Percentiles rank a stretch among this genome's conserved stretches.
These are phyloP conservation scores for Secale cereale DNA, from an alignment of 176 grass and related monocot species.

Conservation along the genomic window DNA sequence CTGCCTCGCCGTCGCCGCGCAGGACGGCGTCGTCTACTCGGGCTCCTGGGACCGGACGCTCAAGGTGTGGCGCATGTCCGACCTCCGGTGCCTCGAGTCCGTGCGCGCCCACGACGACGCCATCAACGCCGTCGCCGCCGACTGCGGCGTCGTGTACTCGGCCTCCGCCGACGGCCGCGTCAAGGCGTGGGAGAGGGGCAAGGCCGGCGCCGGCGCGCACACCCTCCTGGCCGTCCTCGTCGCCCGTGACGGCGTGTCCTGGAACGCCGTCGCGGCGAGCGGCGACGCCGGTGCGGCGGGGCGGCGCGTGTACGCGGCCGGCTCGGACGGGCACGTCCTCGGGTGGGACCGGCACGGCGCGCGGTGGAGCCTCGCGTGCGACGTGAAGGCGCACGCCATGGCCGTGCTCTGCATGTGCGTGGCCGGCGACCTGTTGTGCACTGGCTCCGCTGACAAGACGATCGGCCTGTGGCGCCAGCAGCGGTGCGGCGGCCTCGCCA, in stretches of 20 bases:
- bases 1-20: slow-evolving; percentile 78
- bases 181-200: slow-evolving; percentile 70
- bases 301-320: slow-evolving; percentile 52
- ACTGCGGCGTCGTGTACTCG: slow-evolving; percentile 50
- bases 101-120: slow-evolving; percentile 92
- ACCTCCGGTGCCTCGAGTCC: slow-evolving; percentile 88
- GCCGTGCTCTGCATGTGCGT: slow-evolving; percentile 70
- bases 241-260: slow-evolving; percentile 51
- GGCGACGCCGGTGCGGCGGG: background rate
- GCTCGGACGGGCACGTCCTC: slow-evolving; percentile 64
- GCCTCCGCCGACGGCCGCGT: slow-evolving; percentile 85
- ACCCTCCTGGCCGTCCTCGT: slow-evolving; percentile 48
- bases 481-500: slow-evolving; percentile 34
- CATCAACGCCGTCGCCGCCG: slow-evolving; percentile 57
- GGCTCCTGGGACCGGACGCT: slow-evolving; percentile 88
- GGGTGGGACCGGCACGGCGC: slow-evolving; percentile 42
- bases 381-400: slow-evolving; percentile 70
- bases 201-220: slow-evolving; percentile 19
- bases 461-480: slow-evolving; percentile 70
- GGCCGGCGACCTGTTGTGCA: slow-evolving; percentile 65
- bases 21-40: slow-evolving; percentile 67
- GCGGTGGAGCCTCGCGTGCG: slow-evolving; percentile 53
- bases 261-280: slow-evolving; percentile 61
- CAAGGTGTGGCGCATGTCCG: slow-evolving; percentile 80
- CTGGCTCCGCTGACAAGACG: slow-evolving; percentile 76